A percentile compares a stretch with the other conserved stretches of the same genome.
Conservation (phyloP, 1,284 basidiomycete species). For the Cutaneotrichosporon sp. region DNA sequence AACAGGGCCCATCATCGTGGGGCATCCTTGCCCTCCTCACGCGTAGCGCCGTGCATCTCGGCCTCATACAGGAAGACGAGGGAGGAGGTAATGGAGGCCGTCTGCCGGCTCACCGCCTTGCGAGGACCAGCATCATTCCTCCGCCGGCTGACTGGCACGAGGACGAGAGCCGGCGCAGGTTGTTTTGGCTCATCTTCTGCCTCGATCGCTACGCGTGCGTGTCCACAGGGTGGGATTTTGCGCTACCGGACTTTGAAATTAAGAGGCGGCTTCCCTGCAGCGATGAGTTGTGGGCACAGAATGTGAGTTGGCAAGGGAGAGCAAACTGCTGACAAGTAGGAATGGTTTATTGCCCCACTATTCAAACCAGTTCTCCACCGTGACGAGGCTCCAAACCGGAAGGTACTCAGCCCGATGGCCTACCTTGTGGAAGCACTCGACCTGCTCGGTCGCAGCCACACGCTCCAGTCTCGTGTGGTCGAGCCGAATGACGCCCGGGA, state of each 20-base stretch:
- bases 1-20: slow-evolving; percentile 46
- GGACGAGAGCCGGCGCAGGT: slow-evolving; percentile 42
- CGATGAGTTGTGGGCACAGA: slow-evolving; percentile 38
- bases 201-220: slow-evolving; percentile 48
- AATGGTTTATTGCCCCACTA: slow-evolving; percentile 38
- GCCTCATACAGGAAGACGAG: slow-evolving; percentile 40
- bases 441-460: slow-evolving; percentile 43
- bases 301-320: slow-evolving; percentile 24
- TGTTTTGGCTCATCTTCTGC: slow-evolving; percentile 48
- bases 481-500: slow-evolving; percentile 39
- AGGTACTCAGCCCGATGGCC: slow-evolving; percentile 37
- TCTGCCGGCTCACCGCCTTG: slow-evolving; percentile 27
- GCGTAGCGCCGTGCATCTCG: slow-evolving; percentile 44
- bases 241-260: slow-evolving; percentile 45
- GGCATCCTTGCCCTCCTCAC: slow-evolving; percentile 47
- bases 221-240: slow-evolving; percentile 48
- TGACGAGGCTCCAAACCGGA: slow-evolving; percentile 15
- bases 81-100: neutral
- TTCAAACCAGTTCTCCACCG: slow-evolving; percentile 40
- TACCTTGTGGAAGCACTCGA: slow-evolving; percentile 47
- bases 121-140: slow-evolving; percentile 43
- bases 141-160: slow-evolving; percentile 42
- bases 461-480: slow-evolving; percentile 39
- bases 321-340: slow-evolving; percentile 18
- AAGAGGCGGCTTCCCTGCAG: slow-evolving; percentile 41